These are phyloP conservation scores for Trichomonas tenax DNA, from an alignment of 208 protist genomes.

Conservation along the genomic window DNA sequence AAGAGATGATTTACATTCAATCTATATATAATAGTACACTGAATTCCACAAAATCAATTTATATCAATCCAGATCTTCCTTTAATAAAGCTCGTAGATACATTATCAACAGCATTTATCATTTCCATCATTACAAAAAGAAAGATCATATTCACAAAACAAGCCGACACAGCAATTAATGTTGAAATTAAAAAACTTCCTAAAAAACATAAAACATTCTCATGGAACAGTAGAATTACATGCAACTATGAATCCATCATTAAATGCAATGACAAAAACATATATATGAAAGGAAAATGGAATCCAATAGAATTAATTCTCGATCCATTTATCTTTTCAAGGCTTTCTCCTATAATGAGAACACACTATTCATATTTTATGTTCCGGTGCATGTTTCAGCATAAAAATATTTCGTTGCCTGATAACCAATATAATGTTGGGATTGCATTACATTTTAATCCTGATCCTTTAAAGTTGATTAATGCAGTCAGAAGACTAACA, in stretches of 20 bases:
- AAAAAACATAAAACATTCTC: neutral
- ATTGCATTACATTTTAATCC: neutral
- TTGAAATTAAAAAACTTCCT: neutral
- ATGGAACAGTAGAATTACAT: neutral
- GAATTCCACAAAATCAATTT: neutral
- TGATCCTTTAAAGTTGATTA: neutral
- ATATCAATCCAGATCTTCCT: neutral
- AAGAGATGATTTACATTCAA: neutral
- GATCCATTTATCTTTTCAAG: neutral
- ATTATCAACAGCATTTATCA: neutral
- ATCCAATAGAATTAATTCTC: neutral
- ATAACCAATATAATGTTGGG: neutral
- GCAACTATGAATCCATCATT: neutral
- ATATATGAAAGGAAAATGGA: neutral
- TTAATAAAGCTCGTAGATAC: neutral
- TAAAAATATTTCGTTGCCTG: neutral
- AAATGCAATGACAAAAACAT: neutral
- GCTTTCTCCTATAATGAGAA: neutral
- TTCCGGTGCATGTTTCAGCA: neutral
- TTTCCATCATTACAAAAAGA: neutral
- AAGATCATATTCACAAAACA: neutral
- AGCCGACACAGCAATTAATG: neutral
- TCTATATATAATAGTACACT: neutral
- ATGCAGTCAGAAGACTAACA: neutral
- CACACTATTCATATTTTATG: neutral